Base-by-base conservation (phyloP, 257 asterid species). In the Nicotiana undulata region DNA sequence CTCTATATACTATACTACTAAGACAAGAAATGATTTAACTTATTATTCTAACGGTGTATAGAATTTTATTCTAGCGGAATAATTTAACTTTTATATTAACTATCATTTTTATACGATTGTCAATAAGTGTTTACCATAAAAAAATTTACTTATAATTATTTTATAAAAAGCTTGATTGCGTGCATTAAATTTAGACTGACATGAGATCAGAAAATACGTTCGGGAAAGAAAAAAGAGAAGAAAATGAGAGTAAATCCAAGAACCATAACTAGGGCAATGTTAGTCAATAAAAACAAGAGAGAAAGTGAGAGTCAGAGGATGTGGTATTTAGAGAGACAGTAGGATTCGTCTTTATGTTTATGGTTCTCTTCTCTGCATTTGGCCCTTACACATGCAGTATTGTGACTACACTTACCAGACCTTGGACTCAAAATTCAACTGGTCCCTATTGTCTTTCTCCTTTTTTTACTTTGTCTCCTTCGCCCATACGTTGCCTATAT, bases 301-400 rank as follows among this genome's bases (percentile, higher is more conserved):
- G 74, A 60, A 68, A 77, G 75, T 55, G n/a, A 17, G 53, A 66
- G 84, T 56, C 8, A 18, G 74, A 49, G 81, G 85, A 65, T 46
- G 61, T 18, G 52, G 59, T 31, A 26, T 28, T 29, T 51, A 18
- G 29, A 18, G 75, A 56, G 81, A 82, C 76, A 49, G 83, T 83
- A 77, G 82, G 56, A 1, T 65, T 83, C 78, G 85, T 81, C 89
- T 74, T 86, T 74, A 81, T 84, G 81, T n/a, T 22, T 75, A 29
- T 63, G 81, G 77, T 77, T 63, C 77, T 70, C 58, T 44, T 70
- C 58, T 70, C 77, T 70, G 58, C 34, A 61, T 2, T 61, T 61
- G 67, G 18, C 16, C 34, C 34, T 60, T 61, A 29, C 67, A 70
- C 77, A 20, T 40, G 58, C 16, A 37, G 16, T 22, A 67, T 67